phyloP scores from a whole-genome alignment of 257 asterid genomes.

The Solanum arcanum region DNA sequence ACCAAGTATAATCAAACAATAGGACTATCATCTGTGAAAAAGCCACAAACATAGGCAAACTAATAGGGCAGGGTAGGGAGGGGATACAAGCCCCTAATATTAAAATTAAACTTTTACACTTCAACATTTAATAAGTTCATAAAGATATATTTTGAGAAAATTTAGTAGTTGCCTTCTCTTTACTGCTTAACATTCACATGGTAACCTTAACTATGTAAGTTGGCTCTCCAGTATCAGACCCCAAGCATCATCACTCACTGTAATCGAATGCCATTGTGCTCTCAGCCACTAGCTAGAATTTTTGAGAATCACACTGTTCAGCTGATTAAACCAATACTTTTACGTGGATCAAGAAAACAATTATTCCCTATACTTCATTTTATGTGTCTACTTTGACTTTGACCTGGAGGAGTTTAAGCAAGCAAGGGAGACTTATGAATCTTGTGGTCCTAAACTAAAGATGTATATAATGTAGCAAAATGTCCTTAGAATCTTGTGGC shows the following conservation, averaged over 20 bases:
- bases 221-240: background rate
- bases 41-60: background rate
- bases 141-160: background rate
- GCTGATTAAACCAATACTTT: background rate
- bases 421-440: background rate
- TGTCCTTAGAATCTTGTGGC: background rate
- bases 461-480: background rate
- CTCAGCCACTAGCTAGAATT: background rate
- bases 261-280: background rate
- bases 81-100: background rate
- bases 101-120: background rate
- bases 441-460: background rate
- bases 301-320: background rate
- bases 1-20: background rate
- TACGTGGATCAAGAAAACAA: background rate
- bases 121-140: background rate
- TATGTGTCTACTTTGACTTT: background rate
- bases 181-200: background rate
- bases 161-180: background rate
- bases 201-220: background rate
- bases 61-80: background rate
- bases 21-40: background rate
- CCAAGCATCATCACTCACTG: background rate
- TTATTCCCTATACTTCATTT: background rate
- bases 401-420: background rate